These are phyloP conservation scores for Aspergillus thermomutatus DNA, from an alignment of 2,329 filamentous ascomycete species.

Conservation along the genomic window DNA sequence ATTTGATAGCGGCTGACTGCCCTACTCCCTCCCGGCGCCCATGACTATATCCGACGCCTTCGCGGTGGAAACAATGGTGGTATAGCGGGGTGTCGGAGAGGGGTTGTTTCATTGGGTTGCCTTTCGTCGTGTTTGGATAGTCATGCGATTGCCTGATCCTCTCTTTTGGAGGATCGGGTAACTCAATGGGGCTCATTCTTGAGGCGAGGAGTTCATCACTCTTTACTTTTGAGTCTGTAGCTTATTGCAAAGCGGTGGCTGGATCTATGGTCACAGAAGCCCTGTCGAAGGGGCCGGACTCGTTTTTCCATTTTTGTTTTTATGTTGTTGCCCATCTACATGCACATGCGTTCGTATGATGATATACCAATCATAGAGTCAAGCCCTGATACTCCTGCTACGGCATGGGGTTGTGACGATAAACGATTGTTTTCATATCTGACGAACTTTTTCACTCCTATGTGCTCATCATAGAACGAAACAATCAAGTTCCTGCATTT, in stretches of 20 bases:
- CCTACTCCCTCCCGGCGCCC: slow-evolving; percentile 43
- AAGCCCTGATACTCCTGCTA: slow-evolving; percentile 77
- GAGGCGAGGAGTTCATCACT: slow-evolving; percentile 77
- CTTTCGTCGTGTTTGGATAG: slow-evolving; percentile 93
- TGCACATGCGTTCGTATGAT: slow-evolving; percentile 67
- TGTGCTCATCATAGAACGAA: not conserved
- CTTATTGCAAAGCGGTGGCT: slow-evolving; percentile 53
- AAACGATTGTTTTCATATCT: slow-evolving; percentile 49
- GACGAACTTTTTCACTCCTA: slow-evolving; percentile 37
- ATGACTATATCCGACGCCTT: slow-evolving; percentile 52
- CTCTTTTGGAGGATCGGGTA: slow-evolving; percentile 56
- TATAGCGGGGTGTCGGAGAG: slow-evolving; percentile 32
- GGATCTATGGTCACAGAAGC: slow-evolving; percentile 49
- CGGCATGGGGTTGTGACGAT: slow-evolving; percentile 46
- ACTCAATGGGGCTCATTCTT: slow-evolving; percentile 99
- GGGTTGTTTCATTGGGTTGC: slow-evolving; percentile 49
- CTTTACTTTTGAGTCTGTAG: slow-evolving; percentile 51
- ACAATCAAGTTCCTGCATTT: not conserved
- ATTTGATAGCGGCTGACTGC: slow-evolving; percentile 73
- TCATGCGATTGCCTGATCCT: slow-evolving; percentile 86
- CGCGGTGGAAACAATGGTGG: slow-evolving; percentile 37
- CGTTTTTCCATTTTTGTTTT: slow-evolving; percentile 21
- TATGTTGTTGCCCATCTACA: slow-evolving; percentile 2
- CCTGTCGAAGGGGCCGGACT: slow-evolving; percentile 69
- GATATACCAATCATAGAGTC: slow-evolving; percentile 94